Evolutionary conservation across 2,329 filamentous ascomycete species (phyloP), one percentile per base, ranked within the genome.

Genomic region (Davidsoniella neocaledoniae): DNA sequence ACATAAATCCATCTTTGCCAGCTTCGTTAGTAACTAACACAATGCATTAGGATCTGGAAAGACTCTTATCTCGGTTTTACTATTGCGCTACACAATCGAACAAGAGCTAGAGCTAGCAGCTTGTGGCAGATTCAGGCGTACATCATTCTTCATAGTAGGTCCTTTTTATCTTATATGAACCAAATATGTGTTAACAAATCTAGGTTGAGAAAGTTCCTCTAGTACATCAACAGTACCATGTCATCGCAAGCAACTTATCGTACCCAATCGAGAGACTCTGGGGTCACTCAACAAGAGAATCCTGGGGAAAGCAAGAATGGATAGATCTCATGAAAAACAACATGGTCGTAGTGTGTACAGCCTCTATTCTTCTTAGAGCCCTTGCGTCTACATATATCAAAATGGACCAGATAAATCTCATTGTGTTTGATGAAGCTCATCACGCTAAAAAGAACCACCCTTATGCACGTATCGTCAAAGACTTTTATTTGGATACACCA

Each of bases 391-490:
- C 83, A 0, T 93, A 86, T 63, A 74, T 95, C 53, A 74, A 64
- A 8, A 94, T 98, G 67, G 68, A 76, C 16, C 77, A 83, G 57
- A 86, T 96, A 62, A 96, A 90, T 58, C 73, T 98, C 1, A 69
- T 98, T 37, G 79, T 96, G 53, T 94, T 98, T 56, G 91, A 98
- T 58, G 91, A 98, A 64, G 91, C 88, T 5, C 91, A 98, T 58
- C 91, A 96, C 59, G 79, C 90, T 0, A 98, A 98, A 65, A 93
- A 90, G 62, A 83, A 87, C 47, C 91, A 98, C 58, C 74, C 86
- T 0, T 98, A 94, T 60, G 86, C 90, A 17, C 74, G 77, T 25
- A 91, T 98, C 52, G 85, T 98, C 64, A 87, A 84, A 57, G 83
- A 94, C 52, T 87, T 85, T 57, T 96, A 95, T 59, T 58, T 77